Conservation (phyloP, 176 grass and related monocot genomes). For the Dactylis glomerata region DNA sequence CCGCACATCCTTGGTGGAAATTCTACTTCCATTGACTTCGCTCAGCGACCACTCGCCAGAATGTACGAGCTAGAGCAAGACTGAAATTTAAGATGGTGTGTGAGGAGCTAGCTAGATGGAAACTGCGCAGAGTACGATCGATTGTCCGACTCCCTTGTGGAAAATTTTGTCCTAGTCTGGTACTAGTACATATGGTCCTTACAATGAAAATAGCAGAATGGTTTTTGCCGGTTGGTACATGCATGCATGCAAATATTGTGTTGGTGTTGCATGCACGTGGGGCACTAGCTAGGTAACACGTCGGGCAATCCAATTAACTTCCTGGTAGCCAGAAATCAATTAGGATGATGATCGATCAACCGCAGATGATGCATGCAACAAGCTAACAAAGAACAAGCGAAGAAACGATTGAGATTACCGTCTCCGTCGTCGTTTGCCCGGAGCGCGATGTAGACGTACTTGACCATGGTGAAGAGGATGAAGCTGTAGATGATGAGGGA, state of each 20-base stretch:
- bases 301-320: background rate
- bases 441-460: conserved; percentile 67
- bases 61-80: too few relatives aligned
- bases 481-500: conserved; percentile 70
- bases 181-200: background rate
- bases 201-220: background rate
- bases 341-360: background rate
- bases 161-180: background rate
- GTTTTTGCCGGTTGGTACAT: background rate
- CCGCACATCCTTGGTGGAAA: background rate
- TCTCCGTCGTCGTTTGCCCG: conserved; percentile 65
- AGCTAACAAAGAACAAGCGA: background rate
- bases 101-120: background rate
- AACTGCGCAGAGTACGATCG: background rate
- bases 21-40: background rate
- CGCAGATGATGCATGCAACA: background rate
- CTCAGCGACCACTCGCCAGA: background rate
- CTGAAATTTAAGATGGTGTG: background rate
- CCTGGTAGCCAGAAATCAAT: background rate
- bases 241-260: background rate
- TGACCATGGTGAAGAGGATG: conserved; percentile 60
- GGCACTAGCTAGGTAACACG: background rate
- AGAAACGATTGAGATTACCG: conserved; percentile 11
- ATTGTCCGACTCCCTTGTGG: background rate
- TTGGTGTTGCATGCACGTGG: background rate